These are phyloP conservation scores for Exophiala calicioides DNA, from an alignment of 2,329 filamentous ascomycete species.

Conservation along the genomic window DNA sequence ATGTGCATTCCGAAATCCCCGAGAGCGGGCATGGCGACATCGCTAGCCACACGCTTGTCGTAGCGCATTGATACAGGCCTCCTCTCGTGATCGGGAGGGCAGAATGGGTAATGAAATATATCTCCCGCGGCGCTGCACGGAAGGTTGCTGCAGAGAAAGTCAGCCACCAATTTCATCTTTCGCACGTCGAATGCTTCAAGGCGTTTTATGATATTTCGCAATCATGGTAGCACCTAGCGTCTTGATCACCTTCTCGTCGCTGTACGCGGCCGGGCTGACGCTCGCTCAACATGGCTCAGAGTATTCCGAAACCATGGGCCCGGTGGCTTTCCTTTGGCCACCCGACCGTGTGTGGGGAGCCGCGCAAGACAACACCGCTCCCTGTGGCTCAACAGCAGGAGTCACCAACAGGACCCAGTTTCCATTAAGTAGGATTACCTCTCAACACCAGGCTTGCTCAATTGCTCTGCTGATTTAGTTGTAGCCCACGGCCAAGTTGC, in stretches of 20 bases:
- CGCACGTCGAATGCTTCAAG: no score
- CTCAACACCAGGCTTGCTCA: neutral
- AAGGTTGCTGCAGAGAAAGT: no score
- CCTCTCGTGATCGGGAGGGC: no score
- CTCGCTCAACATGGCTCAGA: slow-evolving; percentile 27
- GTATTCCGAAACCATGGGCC: slow-evolving; percentile 50
- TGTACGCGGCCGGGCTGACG: slow-evolving; percentile 6
- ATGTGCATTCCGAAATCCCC: no score
- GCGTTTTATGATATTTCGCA: neutral
- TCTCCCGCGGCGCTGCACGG: neutral
- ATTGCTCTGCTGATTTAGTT: slow-evolving; percentile 5
- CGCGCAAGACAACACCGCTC: slow-evolving; percentile 56
- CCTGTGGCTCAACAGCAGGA: slow-evolving; percentile 56
- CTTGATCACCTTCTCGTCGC: neutral
- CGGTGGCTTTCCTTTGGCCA: slow-evolving; percentile 64
- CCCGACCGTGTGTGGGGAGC: slow-evolving; percentile 58
- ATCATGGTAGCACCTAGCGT: neutral
- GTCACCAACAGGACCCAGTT: slow-evolving; percentile 57
- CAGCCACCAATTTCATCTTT: no score
- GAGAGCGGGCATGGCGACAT: no score
- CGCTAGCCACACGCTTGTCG: no score
- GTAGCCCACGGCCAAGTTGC: slow-evolving; percentile 57
- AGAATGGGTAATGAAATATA: no score
- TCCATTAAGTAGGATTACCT: slow-evolving; percentile 56
- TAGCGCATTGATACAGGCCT: no score